phyloP scores from a whole-genome alignment of 2,329 filamentous ascomycete genomes.

The Calonectria henricotiae region DNA sequence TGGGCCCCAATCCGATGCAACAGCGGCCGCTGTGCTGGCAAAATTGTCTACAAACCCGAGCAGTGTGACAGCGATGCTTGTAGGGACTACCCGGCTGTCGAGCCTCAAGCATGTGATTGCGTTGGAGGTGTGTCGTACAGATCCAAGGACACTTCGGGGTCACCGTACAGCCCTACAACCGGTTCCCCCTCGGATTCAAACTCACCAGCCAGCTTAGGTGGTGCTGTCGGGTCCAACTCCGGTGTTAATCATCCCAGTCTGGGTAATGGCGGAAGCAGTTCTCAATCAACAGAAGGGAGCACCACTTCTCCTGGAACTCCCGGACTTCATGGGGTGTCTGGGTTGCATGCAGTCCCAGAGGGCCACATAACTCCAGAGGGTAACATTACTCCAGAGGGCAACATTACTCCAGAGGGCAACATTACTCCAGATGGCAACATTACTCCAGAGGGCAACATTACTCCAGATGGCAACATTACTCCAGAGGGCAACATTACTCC shows the following conservation, averaged over 20 bases:
- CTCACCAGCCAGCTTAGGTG: background rate
- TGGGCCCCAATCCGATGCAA: background rate
- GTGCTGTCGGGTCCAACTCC: background rate
- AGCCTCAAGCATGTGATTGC: constrained; percentile 6
- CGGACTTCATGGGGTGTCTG: background rate
- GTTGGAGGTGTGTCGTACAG: background rate
- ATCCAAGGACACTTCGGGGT: background rate
- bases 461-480: too few relatives aligned
- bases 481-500: too few relatives aligned
- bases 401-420: too few relatives aligned
- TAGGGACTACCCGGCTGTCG: background rate
- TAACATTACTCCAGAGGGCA: too few relatives aligned
- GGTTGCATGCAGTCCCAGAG: background rate
- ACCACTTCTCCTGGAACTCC: background rate
- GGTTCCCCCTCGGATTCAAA: background rate
- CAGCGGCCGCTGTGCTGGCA: background rate
- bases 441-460: too few relatives aligned
- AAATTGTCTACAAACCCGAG: background rate
- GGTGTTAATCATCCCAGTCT: background rate
- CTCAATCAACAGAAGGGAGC: background rate
- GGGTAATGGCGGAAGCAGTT: background rate
- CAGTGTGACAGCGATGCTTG: background rate
- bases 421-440: too few relatives aligned
- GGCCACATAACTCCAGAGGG: background rate
- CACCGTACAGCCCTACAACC: background rate